Conservation (phyloP, 2,329 filamentous ascomycete species). For the Arachnomyces sp. region DNA sequence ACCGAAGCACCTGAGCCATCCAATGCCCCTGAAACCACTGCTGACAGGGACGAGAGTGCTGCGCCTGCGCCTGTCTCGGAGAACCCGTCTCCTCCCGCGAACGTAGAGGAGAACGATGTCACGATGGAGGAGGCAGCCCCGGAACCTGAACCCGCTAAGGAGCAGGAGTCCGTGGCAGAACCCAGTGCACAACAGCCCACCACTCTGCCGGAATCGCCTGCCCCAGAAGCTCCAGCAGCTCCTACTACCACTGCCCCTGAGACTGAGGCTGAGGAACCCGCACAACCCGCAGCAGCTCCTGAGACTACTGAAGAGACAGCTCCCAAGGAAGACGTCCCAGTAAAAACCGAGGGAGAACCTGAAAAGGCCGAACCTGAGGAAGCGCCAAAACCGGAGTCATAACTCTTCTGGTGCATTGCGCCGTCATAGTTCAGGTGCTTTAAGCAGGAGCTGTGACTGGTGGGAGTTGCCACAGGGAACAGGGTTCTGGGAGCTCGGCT, state of each 20-base stretch:
- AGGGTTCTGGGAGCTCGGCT: too few relatives aligned
- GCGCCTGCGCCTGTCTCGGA: slow-evolving; percentile 24
- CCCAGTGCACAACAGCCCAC: neutral
- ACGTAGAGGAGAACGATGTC: slow-evolving; percentile 26
- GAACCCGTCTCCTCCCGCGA: slow-evolving; percentile 19
- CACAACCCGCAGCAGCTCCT: slow-evolving; percentile 9
- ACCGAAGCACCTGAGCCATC: slow-evolving; percentile 13
- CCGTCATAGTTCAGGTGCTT: too few relatives aligned
- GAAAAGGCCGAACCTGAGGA: slow-evolving; percentile 23
- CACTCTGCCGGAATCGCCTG: slow-evolving; percentile 18
- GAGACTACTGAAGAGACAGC: slow-evolving; percentile 10
- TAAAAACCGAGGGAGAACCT: slow-evolving; percentile 17
- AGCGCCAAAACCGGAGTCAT: slow-evolving; percentile 16
- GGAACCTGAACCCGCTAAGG: slow-evolving; percentile 14
- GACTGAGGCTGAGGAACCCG: slow-evolving; percentile 11
- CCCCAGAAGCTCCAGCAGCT: slow-evolving; percentile 8
- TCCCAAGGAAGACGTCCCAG: slow-evolving; percentile 16
- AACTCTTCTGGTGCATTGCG: too few relatives aligned
- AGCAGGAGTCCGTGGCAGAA: slow-evolving; percentile 5
- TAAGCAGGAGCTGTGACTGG: too few relatives aligned
- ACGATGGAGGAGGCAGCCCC: slow-evolving; percentile 31
- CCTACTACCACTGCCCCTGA: slow-evolving; percentile 1
- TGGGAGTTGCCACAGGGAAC: too few relatives aligned
- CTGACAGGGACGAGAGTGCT: slow-evolving; percentile 23
- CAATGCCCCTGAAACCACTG: slow-evolving; percentile 15